Conservation (phyloP, 495 filamentous ascomycete genomes). For the Collariella sp. region DNA sequence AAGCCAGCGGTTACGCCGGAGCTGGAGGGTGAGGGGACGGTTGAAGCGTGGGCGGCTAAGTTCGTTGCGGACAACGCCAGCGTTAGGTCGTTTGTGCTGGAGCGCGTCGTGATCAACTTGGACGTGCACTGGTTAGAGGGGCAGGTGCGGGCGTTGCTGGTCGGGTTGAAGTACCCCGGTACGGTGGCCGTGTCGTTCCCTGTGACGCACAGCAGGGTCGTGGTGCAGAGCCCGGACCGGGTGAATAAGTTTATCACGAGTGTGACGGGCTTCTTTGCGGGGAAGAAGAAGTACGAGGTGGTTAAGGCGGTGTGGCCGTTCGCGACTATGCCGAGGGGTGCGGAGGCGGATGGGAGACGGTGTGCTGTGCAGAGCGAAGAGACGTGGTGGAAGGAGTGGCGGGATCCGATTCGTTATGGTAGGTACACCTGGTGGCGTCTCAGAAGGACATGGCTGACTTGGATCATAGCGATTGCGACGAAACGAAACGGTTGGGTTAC, state of each 20-base stretch:
- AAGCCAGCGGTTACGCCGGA: conserved; percentile 33
- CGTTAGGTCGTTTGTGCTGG: conserved; percentile 43
- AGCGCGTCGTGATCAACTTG: conserved; percentile 43
- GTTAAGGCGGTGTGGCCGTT: conserved; percentile 44
- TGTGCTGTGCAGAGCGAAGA: conserved; percentile 46
- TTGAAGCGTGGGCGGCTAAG: conserved; percentile 42
- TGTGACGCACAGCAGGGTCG: conserved; percentile 40
- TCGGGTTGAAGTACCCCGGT: conserved; percentile 38
- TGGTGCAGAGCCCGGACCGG: conserved; percentile 42
- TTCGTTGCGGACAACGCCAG: conserved; percentile 40
- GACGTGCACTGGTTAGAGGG: conserved; percentile 46
- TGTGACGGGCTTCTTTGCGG: conserved; percentile 33
- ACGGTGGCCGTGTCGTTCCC: conserved; percentile 43
- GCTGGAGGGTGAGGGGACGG: conserved; percentile 25
- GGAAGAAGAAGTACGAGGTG: conserved; percentile 43
- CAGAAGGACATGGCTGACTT: conserved; percentile 2
- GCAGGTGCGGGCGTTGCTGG: conserved; percentile 40
- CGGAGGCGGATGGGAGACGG: conserved; percentile 28
- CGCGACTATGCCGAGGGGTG: conserved; percentile 32
- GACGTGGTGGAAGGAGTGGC: conserved; percentile 46
- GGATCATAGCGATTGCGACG: conserved; percentile 27
- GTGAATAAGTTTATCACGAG: conserved; percentile 38
- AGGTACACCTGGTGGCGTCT: not conserved
- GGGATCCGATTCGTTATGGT: conserved; percentile 35
- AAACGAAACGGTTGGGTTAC: conserved; percentile 43